Base-by-base conservation (phyloP, 805 yeast species). In the Sugiyamaella americana region DNA sequence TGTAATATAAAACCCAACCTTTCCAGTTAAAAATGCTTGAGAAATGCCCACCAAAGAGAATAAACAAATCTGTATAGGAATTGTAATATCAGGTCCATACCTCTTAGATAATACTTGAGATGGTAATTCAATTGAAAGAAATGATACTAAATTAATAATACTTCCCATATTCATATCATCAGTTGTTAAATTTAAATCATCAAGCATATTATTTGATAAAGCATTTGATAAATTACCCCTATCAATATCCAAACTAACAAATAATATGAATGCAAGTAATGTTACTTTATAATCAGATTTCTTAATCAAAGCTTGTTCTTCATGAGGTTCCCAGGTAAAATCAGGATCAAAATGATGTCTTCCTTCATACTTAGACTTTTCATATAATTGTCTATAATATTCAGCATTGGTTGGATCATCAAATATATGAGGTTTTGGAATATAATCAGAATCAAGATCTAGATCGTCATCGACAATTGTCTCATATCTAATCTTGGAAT, bases 71-170 rank as follows among this genome's bases (percentile, higher is more conserved):
- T 80, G 84, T 35, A 69, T 61, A 2, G 85, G 84, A 50, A 80
- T 74, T 75, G 82, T 79, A 21, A 68, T 54, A 55, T 80, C 85
- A 2, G 83, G 76, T 11, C 87, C 87, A 30, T 81, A 44, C 44
- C 69, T 70, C 60, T 82, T 80, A n/a, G 83, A 75, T 26, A 81
- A 67, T 52, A 81, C 66, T 57, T 81, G 85, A 2, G 84, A 79
- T 0, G 87, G 87, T 10, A 81, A 60, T 59, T 82, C 87, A 16
- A 82, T 75, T 19, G 65, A 55, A 43, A 80, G 59, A 56, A 82
- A 81, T 40, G 74, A 67, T 4, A 78, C 66, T 50, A 70, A 65
- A 54, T 74, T 74, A 36, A 81, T 68, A 3, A 82, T 78, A 50
- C 69, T 73, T 32, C 83, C 86, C 36, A 65, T 56, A 56, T 81